Percentiles rank a stretch among this genome's conserved stretches.
These are phyloP conservation scores for Venturia aucupariae DNA, from an alignment of 2,329 filamentous ascomycete genomes.

Conservation along the genomic window DNA sequence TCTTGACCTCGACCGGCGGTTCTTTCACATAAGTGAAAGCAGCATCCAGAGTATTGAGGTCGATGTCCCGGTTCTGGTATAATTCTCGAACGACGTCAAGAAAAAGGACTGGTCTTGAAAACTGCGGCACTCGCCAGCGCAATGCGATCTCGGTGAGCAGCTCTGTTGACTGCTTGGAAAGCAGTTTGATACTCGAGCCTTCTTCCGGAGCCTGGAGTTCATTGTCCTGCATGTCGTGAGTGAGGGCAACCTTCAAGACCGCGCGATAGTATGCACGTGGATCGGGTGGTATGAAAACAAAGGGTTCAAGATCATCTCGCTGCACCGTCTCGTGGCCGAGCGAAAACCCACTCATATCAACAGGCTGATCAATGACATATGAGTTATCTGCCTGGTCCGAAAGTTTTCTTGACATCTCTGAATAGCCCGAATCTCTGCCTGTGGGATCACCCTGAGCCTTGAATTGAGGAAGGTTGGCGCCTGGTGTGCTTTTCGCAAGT, in stretches of 20 bases:
- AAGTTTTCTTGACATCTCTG: slow-evolving; percentile 37
- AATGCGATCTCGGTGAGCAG: slow-evolving; percentile 76
- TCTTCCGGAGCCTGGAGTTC: slow-evolving; percentile 40
- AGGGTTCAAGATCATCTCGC: slow-evolving; percentile 43
- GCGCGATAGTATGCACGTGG: slow-evolving; percentile 74
- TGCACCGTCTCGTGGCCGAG: slow-evolving; percentile 31
- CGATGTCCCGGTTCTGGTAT: slow-evolving; percentile 74
- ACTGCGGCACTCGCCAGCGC: slow-evolving; percentile 82
- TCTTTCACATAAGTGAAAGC: slow-evolving; percentile 77
- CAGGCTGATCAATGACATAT: slow-evolving; percentile 54
- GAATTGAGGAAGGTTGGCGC: slow-evolving; percentile 48
- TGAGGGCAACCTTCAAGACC: slow-evolving; percentile 67
- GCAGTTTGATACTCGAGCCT: slow-evolving; percentile 42
- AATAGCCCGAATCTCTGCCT: slow-evolving; percentile 32
- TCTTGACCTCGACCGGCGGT: slow-evolving; percentile 55
- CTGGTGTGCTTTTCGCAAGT: slow-evolving; percentile 65
- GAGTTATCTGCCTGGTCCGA: slow-evolving; percentile 34
- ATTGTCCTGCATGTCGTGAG: slow-evolving; percentile 47
- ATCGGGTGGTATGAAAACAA: slow-evolving; percentile 83
- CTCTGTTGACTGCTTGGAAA: slow-evolving; percentile 71
- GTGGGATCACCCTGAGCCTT: slow-evolving; percentile 34
- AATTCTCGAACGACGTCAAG: slow-evolving; percentile 79
- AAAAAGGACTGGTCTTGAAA: slow-evolving; percentile 68
- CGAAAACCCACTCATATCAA: slow-evolving; percentile 58
- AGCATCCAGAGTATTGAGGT: slow-evolving; percentile 70